Evolutionary conservation across 1,139 yeast genomes (phyloP), one percentile per base, ranked within the genome.

Genomic region (Debaryomyces nepalensis): DNA sequence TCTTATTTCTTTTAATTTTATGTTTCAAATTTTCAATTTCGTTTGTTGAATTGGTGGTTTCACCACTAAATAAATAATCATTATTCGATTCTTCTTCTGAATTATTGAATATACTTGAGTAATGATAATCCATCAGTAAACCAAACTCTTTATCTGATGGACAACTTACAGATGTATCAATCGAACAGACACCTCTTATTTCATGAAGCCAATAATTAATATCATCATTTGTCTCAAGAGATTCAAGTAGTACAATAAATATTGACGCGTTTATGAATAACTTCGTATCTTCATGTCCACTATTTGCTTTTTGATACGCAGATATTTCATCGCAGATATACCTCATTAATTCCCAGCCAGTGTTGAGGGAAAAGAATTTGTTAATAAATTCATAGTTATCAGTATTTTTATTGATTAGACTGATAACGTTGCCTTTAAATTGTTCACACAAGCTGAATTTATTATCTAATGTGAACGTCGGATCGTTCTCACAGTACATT

Each of bases 191-290:
- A 4, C 18, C 24, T 5, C 34, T 34, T 26, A 57, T 43, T 7
- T 42, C 37, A n/a, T 47, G 45, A 26, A 53, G 50, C 72, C 71
- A 67, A 41, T 53, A 57, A 11, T 51, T 48, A 43, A 55, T 64
- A 30, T 59, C 64, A 2, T 48, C 49, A 2, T 40, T 35, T 1
- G 55, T 47, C 6, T 50, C 46, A 6, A 63, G 47, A 0, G 60
- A 53, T 12, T 50, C 49, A 24, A 52, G 49, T 5, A 61, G 39
- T 10, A 60, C 44, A 10, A 65, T 39, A 33, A 52, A 67, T 2
- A 61, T 44, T 5, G 63, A 49, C 20, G 66, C 47, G 43, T 65
- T 67, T 10, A 68, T 57, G 18, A 62, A 52, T 11, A 63, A 46
- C 38, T 65, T 63, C 5, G 57, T 47, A 30, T 61, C 62, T 41